Evolutionary conservation across 768 basidiomycete species (phyloP), one percentile per base, ranked within the genome.

Genomic region (Lentinula boryana): DNA sequence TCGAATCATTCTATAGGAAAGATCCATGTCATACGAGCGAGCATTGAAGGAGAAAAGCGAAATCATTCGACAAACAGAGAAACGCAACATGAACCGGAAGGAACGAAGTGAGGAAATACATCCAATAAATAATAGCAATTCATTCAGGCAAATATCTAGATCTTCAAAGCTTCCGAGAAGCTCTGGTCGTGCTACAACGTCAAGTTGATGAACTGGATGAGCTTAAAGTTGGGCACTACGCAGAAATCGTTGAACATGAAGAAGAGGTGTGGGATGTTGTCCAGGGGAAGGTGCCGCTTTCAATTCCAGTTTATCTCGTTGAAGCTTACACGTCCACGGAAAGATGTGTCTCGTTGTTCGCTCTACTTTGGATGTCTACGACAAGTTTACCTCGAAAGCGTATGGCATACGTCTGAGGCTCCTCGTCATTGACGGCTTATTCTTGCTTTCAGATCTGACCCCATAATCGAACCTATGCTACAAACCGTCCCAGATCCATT

Each of bases 201-300:
- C 93, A 96, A 71, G 93, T 98, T 0, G 93, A 96, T 66, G 94
- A 94, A 62, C 78, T 97, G 2, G 95, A 98, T 72, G 84, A 84
- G 58, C 76, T 98, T 60, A 96, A 95, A 69, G 83, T 78, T 7
- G 79, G 82, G 6, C 93, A 98, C 74, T 95, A 98, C 68, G 83
- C 88, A 64, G 88, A 93, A 66, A 93, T 96, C 57, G 75, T 94
- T 54, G 91, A 92, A 61, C 94, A 95, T 66, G 95, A 97, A 74
- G 93, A 95, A 66, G 88, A 96, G 71, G 89, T 93, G n/a, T 98
- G 95, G 95, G 86, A 95, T 66, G 84, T 85, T 13, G 92, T 96
- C 5, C 86, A 95, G 70, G 84, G 80, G 63, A 96, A 95, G 79
- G 89, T 90, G 12, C 13, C 10, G 15, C 13, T 23, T 21, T 43